Conservation (phyloP, 2,329 filamentous ascomycete species). For the Thielaviopsis punctulata region DNA sequence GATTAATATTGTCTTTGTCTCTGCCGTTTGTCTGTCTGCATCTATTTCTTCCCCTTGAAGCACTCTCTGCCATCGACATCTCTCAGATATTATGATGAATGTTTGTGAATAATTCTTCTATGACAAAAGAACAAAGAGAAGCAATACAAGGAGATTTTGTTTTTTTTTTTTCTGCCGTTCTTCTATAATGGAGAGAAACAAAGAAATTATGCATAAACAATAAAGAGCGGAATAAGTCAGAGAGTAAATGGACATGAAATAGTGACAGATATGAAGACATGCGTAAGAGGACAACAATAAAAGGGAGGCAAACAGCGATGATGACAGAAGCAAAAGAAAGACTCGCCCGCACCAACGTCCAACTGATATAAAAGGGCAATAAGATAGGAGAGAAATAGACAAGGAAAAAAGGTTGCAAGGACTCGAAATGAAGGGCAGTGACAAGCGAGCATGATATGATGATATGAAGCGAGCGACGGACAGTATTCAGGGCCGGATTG, state of each 20-base stretch:
- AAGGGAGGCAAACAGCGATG: not conserved
- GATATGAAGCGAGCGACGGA: constrained; percentile 1
- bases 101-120: not conserved
- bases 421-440: not conserved
- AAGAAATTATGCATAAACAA: no score
- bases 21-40: not conserved
- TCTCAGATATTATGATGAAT: not conserved
- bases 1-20: not conserved
- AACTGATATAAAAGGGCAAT: not conserved
- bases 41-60: not conserved
- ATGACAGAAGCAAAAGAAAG: not conserved
- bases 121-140: not conserved
- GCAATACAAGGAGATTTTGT: not conserved
- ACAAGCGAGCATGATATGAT: not conserved
- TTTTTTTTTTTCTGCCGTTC: not conserved
- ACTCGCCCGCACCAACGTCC: not conserved
- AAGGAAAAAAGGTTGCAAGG: not conserved
- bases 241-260: not conserved
- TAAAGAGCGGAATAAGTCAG: no score
- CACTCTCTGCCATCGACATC: not conserved
- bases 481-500: not conserved
- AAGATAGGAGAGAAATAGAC: not conserved
- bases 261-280: not conserved
- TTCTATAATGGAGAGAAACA: not conserved
- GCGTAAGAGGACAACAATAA: not conserved